Evolutionary conservation across 225 moss, liverwort and hornwort species (phyloP).

Genomic region (Ulota crispa): DNA sequence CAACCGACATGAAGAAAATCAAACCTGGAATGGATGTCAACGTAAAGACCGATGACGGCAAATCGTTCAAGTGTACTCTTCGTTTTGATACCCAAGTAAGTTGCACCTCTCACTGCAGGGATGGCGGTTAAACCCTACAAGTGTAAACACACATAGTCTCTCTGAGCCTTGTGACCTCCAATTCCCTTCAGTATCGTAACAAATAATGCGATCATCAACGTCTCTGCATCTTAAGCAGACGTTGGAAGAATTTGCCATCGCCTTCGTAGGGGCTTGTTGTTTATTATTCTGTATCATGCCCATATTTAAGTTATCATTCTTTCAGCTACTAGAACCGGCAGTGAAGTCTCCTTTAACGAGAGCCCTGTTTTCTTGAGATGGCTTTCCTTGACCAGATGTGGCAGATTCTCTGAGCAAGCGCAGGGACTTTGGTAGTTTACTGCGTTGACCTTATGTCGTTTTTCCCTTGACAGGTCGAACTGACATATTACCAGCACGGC

Average conservation of each 20-base stretch:
- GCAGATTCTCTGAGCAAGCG: background rate
- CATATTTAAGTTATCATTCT: conserved; percentile 7
- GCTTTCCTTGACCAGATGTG: background rate
- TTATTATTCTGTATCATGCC: background rate
- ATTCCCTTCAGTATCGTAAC: background rate
- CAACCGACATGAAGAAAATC: conserved; percentile 64
- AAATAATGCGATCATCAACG: background rate
- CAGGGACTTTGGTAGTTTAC: background rate
- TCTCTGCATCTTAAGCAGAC: background rate
- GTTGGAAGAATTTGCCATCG: background rate
- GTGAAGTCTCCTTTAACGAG: background rate
- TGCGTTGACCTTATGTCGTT: conserved; percentile 12
- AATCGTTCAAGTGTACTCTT: conserved; percentile 73
- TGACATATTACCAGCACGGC: conserved; percentile 85
- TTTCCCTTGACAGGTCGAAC: conserved; percentile 63
- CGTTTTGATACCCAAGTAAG: conserved; percentile 85
- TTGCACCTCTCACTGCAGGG: conserved; percentile 1
- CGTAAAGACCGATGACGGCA: conserved; percentile 72
- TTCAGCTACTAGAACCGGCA: background rate
- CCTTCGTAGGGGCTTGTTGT: background rate
- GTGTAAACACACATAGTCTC: background rate
- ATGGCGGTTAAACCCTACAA: background rate
- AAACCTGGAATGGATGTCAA: conserved; percentile 85
- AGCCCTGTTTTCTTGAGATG: background rate
- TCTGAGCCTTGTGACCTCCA: background rate